Conservation (phyloP, 805 yeast species). For the Candida hispaniensis region DNA sequence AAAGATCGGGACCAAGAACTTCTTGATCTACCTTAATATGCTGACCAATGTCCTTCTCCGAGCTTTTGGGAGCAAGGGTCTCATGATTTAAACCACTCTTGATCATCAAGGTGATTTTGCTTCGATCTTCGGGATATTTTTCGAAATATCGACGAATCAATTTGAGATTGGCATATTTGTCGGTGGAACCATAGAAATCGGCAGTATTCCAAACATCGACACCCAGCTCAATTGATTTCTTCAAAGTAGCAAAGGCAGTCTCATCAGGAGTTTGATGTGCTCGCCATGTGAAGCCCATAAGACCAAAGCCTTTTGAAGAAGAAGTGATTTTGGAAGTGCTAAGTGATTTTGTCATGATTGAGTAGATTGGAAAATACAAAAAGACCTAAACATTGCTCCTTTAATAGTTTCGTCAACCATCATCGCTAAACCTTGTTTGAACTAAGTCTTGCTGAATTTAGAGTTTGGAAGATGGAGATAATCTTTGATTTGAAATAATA, state of each 20-base stretch:
- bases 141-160: constrained; percentile 47
- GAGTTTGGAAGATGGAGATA: too few species aligned
- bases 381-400: too few species aligned
- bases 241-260: constrained; percentile 44
- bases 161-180: constrained; percentile 41
- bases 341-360: too few species aligned
- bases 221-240: constrained; percentile 41
- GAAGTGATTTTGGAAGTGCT: constrained; percentile 9
- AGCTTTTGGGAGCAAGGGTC: constrained; percentile 39
- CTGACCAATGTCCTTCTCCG: constrained; percentile 36
- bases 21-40: constrained; percentile 38
- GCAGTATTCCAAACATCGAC: constrained; percentile 58
- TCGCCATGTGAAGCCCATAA: constrained; percentile 73
- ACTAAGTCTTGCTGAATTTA: too few species aligned
- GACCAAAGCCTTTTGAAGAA: constrained; percentile 48
- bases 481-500: too few species aligned
- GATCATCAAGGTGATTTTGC: constrained; percentile 49
- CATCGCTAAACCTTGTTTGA: too few species aligned
- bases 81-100: constrained; percentile 49
- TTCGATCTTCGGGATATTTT: constrained; percentile 44
- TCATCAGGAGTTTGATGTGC: constrained; percentile 41
- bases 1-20: constrained; percentile 22
- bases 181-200: constrained; percentile 59
- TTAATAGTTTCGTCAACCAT: too few species aligned
- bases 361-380: too few species aligned